Percentiles rank a stretch among this genome's conserved stretches.
These are phyloP conservation scores for Elsinoe fawcettii DNA, from an alignment of 2,329 filamentous ascomycete species.

Conservation along the genomic window DNA sequence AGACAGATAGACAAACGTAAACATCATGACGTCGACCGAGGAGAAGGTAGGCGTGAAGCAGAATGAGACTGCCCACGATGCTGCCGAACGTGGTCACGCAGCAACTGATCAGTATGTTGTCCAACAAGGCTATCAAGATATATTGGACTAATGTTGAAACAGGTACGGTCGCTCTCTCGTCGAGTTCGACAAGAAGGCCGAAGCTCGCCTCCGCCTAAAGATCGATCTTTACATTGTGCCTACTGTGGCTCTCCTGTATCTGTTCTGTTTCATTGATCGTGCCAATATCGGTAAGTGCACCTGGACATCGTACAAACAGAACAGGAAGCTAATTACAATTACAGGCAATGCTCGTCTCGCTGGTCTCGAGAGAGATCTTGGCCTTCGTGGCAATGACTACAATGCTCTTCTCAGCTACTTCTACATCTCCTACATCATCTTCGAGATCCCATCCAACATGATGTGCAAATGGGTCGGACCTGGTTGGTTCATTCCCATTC, in stretches of 20 bases:
- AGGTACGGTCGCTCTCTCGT: constrained; percentile 46
- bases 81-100: constrained; percentile 38
- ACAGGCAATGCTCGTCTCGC: constrained; percentile 57
- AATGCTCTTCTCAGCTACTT: constrained; percentile 61
- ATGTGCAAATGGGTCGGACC: constrained; percentile 64
- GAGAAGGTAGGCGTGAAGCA: constrained; percentile 4
- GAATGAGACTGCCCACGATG: constrained; percentile 27
- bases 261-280: constrained; percentile 69
- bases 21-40: constrained; percentile 9
- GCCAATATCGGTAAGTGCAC: constrained; percentile 56
- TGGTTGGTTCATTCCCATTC: constrained; percentile 60
- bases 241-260: constrained; percentile 57
- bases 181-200: constrained; percentile 50
- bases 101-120: constrained; percentile 41
- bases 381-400: constrained; percentile 61
- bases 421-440: constrained; percentile 66
- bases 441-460: constrained; percentile 62
- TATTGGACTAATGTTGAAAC: not conserved
- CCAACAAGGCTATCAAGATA: not conserved
- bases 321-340: not conserved
- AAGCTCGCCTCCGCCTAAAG: constrained; percentile 52
- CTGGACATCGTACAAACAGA: too few relatives aligned
- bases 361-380: constrained; percentile 50
- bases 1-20: not conserved
- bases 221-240: constrained; percentile 60